phyloP scores from a whole-genome alignment of 2,329 filamentous ascomycete genomes.

The Penicillium fuscoglaucum region DNA sequence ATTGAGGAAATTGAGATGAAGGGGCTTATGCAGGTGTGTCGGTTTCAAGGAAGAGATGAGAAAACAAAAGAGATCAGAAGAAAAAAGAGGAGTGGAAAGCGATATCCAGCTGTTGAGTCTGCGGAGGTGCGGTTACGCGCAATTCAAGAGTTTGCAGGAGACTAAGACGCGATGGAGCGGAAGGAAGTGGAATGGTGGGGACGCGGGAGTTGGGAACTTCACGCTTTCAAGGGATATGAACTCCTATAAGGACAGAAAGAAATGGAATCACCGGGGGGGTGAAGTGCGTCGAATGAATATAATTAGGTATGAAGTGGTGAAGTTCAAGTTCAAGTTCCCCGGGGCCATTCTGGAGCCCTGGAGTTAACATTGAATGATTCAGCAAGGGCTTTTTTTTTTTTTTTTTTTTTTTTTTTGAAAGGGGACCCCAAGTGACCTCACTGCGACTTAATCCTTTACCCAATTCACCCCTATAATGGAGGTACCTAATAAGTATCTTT shows the following conservation, averaged over 20 bases:
- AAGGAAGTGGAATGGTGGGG: constrained; percentile 16
- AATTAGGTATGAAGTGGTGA: not conserved
- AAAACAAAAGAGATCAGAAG: not conserved
- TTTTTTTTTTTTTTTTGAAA: not conserved
- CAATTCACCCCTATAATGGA: not conserved
- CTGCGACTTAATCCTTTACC: not conserved
- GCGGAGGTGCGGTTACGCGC: constrained; percentile 15
- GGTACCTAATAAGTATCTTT: constrained; percentile 6
- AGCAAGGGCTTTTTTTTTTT: constrained; percentile 2
- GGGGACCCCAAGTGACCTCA: constrained; percentile 1
- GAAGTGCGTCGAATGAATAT: not conserved
- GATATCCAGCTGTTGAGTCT: not conserved
- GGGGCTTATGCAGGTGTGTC: not conserved
- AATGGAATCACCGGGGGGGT: not conserved
- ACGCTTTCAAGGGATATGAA: constrained; percentile 15
- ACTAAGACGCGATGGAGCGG: constrained; percentile 16
- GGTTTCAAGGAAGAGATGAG: not conserved
- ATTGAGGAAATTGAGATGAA: constrained; percentile 3
- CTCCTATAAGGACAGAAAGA: not conserved
- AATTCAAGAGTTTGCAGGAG: constrained; percentile 16
- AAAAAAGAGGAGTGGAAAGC: not conserved
- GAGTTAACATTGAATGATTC: not conserved
- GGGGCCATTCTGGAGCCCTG: not conserved
- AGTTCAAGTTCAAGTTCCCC: constrained; percentile 4
- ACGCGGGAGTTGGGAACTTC: constrained; percentile 10